Evolutionary conservation across 169 alveolate species (phyloP).

Genomic region (Cryptosporidium ryanae): DNA sequence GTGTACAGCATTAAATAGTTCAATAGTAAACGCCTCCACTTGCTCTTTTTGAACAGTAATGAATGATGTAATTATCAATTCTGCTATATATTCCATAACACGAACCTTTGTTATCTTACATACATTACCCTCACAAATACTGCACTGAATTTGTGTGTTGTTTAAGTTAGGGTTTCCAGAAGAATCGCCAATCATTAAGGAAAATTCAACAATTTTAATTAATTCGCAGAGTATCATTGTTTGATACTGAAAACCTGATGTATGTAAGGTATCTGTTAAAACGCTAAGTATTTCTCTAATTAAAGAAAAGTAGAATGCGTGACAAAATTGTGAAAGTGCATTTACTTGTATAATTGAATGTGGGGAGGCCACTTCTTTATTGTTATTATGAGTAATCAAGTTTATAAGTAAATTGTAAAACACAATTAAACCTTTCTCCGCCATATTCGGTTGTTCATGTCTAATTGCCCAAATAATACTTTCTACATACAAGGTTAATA

Average conservation of each 20-base stretch:
- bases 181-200: constrained; percentile 74
- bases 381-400: constrained; percentile 76
- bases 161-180: not conserved
- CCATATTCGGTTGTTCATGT: constrained; percentile 92
- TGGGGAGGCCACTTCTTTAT: constrained; percentile 77
- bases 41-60: constrained; percentile 80
- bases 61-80: constrained; percentile 77
- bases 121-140: constrained; percentile 26
- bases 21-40: constrained; percentile 79
- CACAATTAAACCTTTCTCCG: constrained; percentile 89
- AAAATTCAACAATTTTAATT: constrained; percentile 81
- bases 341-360: constrained; percentile 36
- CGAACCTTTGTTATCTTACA: constrained; percentile 77
- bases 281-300: constrained; percentile 88
- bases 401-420: constrained; percentile 81
- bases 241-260: constrained; percentile 91
- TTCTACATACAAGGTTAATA: constrained; percentile 84
- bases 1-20: constrained; percentile 78
- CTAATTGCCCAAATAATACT: constrained; percentile 91
- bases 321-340: constrained; percentile 80
- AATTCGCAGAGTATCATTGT: constrained; percentile 83
- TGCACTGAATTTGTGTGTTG: constrained; percentile 2
- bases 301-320: constrained; percentile 84
- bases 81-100: constrained; percentile 80
- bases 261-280: constrained; percentile 91